Conservation (phyloP, 208 protist genomes). For the Leishmania major region DNA sequence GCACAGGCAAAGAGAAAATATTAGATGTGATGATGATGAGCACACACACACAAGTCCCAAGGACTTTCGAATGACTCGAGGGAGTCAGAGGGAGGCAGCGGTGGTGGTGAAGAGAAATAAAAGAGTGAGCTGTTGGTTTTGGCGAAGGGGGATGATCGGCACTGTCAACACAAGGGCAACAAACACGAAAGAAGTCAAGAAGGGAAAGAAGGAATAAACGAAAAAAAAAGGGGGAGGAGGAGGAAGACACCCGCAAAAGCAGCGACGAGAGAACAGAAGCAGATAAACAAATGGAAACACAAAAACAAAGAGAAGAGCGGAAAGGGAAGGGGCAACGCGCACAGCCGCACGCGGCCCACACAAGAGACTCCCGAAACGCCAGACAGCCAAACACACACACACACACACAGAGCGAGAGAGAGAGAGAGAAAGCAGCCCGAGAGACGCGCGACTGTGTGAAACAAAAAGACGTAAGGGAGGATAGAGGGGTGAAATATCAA, state of each 20-base stretch:
- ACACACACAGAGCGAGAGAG: neutral
- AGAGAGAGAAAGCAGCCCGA: neutral
- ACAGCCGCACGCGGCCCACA: neutral
- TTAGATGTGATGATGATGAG: neutral
- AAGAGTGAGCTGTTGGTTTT: neutral
- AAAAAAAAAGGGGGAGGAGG: no score
- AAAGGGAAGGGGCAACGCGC: neutral
- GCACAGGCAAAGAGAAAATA: neutral
- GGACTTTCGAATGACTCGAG: neutral
- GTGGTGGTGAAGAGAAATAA: neutral
- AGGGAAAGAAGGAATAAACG: neutral
- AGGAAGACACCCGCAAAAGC: neutral
- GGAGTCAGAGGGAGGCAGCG: neutral
- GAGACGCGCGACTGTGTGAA: neutral
- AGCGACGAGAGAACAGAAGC: neutral
- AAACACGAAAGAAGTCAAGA: neutral
- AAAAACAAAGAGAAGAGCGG: neutral
- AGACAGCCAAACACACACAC: neutral
- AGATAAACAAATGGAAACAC: neutral
- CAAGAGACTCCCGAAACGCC: neutral
- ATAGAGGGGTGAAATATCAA: neutral
- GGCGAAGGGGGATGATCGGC: neutral
- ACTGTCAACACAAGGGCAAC: neutral
- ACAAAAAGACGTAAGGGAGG: neutral
- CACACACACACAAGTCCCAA: neutral